Conservation (phyloP, 176 grass and related monocot species). For the Oryza officinalis region DNA sequence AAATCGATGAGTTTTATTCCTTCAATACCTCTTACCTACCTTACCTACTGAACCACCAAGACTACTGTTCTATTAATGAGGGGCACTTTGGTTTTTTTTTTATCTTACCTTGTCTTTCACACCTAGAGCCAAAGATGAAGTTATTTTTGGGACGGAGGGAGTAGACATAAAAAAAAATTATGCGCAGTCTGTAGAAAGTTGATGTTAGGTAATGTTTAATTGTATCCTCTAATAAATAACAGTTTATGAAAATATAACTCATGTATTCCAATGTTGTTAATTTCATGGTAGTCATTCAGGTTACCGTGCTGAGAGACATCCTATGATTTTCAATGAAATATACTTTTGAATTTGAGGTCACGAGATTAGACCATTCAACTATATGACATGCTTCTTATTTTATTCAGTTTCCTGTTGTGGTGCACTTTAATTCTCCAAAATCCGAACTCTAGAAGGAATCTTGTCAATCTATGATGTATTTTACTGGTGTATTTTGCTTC, state of each 20-base stretch:
- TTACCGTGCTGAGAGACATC: neutral
- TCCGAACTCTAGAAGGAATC: neutral
- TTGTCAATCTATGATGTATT: conserved; percentile 12
- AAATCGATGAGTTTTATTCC: no score
- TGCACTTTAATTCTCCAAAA: neutral
- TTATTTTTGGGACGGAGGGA: no score
- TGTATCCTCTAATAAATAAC: no score
- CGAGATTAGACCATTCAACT: neutral
- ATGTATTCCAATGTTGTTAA: neutral
- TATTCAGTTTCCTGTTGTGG: neutral
- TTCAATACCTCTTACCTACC: no score
- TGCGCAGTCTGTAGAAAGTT: neutral
- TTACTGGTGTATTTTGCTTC: conserved; percentile 18
- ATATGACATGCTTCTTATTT: neutral
- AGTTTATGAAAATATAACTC: neutral
- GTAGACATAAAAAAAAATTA: neutral
- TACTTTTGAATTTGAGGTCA: neutral
- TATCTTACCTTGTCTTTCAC: no score
- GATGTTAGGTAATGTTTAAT: no score
- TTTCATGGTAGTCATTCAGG: neutral
- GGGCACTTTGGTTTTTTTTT: no score
- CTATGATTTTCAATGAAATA: neutral
- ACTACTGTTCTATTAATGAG: no score
- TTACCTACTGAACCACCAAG: no score
- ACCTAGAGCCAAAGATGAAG: no score